These are phyloP conservation scores for Podospora fimiseda DNA, from an alignment of 495 filamentous ascomycete genomes.

Conservation along the genomic window DNA sequence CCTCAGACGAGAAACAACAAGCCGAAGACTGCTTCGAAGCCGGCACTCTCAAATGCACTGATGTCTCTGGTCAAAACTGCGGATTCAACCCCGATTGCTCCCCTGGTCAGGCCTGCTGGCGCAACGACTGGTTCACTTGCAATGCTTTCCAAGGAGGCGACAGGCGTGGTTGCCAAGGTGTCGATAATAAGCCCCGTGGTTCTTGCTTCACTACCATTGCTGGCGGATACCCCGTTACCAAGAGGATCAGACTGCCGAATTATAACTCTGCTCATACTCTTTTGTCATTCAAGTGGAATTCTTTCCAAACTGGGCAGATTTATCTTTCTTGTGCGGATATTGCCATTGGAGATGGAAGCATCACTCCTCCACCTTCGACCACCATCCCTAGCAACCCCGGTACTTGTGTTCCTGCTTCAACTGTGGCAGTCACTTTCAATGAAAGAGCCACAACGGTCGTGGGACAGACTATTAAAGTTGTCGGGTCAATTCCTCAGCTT, in stretches of 20 bases:
- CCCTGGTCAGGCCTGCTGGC: constrained; percentile 39
- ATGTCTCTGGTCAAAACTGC: constrained; percentile 47
- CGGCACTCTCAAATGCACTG: constrained; percentile 44
- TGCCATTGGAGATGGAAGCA: constrained; percentile 31
- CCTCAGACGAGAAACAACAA: constrained; percentile 47
- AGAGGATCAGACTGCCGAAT: constrained; percentile 47
- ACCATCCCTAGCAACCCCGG: constrained; percentile 23
- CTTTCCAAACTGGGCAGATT: constrained; percentile 50
- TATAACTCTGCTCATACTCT: constrained; percentile 44
- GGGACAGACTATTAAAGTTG: constrained; percentile 55
- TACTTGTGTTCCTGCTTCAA: constrained; percentile 38
- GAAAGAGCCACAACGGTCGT: constrained; percentile 46
- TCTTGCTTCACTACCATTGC: constrained; percentile 48
- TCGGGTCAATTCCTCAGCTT: constrained; percentile 49
- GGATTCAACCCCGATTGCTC: constrained; percentile 48
- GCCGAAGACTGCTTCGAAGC: constrained; percentile 50
- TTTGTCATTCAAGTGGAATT: constrained; percentile 51
- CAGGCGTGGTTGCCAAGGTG: constrained; percentile 41
- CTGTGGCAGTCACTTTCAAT: constrained; percentile 55
- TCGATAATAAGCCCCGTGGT: constrained; percentile 40
- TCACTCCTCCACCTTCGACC: constrained; percentile 46
- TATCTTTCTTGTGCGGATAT: constrained; percentile 53
- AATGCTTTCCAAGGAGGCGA: constrained; percentile 34
- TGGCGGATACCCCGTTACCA: constrained; percentile 50
- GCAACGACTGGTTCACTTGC: constrained; percentile 56